These are phyloP conservation scores for Plasmopara viticola DNA, from an alignment of 352 stramenopile species.

Conservation along the genomic window DNA sequence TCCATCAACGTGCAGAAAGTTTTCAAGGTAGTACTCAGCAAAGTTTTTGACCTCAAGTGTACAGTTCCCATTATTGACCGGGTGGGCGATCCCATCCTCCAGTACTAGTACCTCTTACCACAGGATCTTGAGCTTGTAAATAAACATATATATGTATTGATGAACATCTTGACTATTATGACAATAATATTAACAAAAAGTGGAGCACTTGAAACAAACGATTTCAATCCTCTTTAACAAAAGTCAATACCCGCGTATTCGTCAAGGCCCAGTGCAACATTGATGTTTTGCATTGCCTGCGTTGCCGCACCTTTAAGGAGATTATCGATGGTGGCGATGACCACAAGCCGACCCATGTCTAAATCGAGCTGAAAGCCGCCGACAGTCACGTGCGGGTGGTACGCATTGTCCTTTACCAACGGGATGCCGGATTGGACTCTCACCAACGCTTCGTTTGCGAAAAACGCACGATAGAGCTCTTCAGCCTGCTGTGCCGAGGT, in stretches of 20 bases:
- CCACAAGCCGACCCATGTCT: constrained; percentile 76
- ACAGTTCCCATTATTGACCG: constrained; percentile 91
- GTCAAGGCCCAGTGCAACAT: constrained; percentile 87
- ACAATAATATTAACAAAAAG: too few species aligned
- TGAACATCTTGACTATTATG: too few species aligned
- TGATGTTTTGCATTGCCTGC: constrained; percentile 94
- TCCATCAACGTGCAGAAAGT: constrained; percentile 96
- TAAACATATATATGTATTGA: too few species aligned
- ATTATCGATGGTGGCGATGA: constrained; percentile 91
- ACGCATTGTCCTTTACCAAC: constrained; percentile 73
- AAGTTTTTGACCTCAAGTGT: constrained; percentile 92
- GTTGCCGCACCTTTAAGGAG: constrained; percentile 91
- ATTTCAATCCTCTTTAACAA: constrained; percentile 13
- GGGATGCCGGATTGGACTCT: constrained; percentile 64
- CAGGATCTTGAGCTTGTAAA: constrained; percentile 3
- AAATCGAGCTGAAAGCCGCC: constrained; percentile 87
- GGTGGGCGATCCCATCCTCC: constrained; percentile 88
- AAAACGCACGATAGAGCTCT: constrained; percentile 74
- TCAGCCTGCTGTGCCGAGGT: constrained; percentile 65
- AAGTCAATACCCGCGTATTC: constrained; percentile 72
- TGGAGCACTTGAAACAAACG: too few species aligned
- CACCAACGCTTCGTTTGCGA: constrained; percentile 80
- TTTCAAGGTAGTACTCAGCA: constrained; percentile 92
- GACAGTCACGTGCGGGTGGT: constrained; percentile 69
- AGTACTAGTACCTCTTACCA: constrained; percentile 52